These are phyloP conservation scores for Amaranthus palmeri DNA, from an alignment of 148 eudicot species.

Conservation along the genomic window DNA sequence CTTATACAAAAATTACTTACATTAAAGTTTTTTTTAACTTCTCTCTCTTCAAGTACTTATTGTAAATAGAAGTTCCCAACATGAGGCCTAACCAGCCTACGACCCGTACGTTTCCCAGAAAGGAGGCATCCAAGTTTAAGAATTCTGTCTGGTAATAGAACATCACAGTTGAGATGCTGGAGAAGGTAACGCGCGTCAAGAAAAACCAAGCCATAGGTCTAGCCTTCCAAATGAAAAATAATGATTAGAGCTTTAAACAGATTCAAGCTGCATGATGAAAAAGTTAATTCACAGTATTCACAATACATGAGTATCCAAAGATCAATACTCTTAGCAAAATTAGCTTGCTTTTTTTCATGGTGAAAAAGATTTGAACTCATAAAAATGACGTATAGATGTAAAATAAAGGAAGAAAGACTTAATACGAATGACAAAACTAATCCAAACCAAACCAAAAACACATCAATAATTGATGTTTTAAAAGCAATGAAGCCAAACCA, in stretches of 20 bases:
- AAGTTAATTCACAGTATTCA: background rate
- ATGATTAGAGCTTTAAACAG: conserved; percentile 24
- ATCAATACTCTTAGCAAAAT: background rate
- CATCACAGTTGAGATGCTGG: conserved; percentile 87
- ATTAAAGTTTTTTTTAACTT: conserved; percentile 64
- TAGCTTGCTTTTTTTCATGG: too few species aligned
- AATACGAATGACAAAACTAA: background rate
- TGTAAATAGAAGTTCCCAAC: conserved; percentile 83
- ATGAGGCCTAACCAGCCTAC: conserved; percentile 93
- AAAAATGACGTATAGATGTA: background rate
- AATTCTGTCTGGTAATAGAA: conserved; percentile 87
- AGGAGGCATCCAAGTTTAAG: conserved; percentile 80
- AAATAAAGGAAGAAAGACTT: background rate
- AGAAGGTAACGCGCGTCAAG: conserved; percentile 72
- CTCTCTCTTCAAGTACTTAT: conserved; percentile 70
- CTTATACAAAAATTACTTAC: conserved; percentile 37
- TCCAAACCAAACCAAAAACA: background rate
- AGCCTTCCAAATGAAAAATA: conserved; percentile 38
- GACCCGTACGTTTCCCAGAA: conserved; percentile 83
- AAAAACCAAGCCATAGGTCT: conserved; percentile 99
- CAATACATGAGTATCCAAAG: background rate
- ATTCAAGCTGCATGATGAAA: background rate
- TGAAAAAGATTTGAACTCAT: too few species aligned
- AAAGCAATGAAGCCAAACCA: background rate
- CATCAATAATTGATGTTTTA: background rate